Base-by-base conservation (phyloP, 305 asterid species). In the Lippia alba region DNA sequence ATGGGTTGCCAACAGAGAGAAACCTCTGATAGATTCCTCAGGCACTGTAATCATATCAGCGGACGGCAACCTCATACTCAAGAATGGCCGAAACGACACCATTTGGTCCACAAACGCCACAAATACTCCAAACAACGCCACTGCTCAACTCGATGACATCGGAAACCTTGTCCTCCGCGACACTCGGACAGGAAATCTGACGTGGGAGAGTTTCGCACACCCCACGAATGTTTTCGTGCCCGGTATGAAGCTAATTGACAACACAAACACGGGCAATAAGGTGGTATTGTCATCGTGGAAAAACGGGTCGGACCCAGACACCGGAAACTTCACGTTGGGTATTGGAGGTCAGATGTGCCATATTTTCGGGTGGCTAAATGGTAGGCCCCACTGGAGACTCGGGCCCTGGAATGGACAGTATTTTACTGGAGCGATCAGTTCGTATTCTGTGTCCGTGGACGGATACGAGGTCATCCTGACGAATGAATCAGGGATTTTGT, bases 81-180 rank as follows among this genome's bases (percentile, higher is more conserved):
- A n/a, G n/a, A n/a, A n/a, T n/a, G n/a, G n/a, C n/a, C n/a, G n/a
- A n/a, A n/a, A n/a, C n/a, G n/a, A n/a, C n/a, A n/a, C n/a, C n/a
- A n/a, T n/a, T n/a, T n/a, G n/a, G n/a, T n/a, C n/a, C n/a, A n/a
- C n/a, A n/a, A n/a, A n/a, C n/a, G n/a, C n/a, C n/a, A n/a, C n/a
- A n/a, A n/a, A n/a, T n/a, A n/a, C n/a, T n/a, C 12, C 0, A 1
- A 74, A 53, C 14, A 60, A n/a, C n/a, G n/a, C 74, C 51, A 67
- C 59, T 3, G 59, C 67, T 5, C 79, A 76, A 32, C 48, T 78
- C 9, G 59, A 14, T 56, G 78, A 76, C 63, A 60, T 48, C 12
- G 92, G 92, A 12, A 87, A 84, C 24, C 81, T 87, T 20, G 69
- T 84, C 9, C 80, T 84, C 5, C 64, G 53, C 8, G 76, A 81